Percentiles rank a stretch among this genome's conserved stretches.
Evolutionary conservation across 495 filamentous ascomycete genomes (phyloP).

Genomic region (Cercophora samala): DNA sequence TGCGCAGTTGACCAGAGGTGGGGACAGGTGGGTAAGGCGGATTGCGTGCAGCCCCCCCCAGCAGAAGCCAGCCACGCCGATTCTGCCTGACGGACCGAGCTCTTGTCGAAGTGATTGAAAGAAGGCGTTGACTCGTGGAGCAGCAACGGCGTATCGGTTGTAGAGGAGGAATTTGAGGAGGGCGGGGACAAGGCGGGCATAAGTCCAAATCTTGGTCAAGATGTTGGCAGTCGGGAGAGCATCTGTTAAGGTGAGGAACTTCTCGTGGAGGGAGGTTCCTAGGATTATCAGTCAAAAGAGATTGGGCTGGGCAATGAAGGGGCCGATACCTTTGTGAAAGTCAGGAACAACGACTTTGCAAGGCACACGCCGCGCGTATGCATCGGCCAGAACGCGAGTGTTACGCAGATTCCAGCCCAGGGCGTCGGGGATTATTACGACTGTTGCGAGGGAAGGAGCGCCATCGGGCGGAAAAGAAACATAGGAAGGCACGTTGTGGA

Average conservation of each 20-base stretch:
- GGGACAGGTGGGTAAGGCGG: conserved; percentile 37
- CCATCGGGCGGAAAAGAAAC: conserved; percentile 38
- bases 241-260: conserved; percentile 19
- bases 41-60: conserved; percentile 57
- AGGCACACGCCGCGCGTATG: conserved; percentile 47
- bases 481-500: conserved; percentile 54
- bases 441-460: conserved; percentile 40
- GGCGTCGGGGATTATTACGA: conserved; percentile 55
- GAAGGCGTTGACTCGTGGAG: conserved; percentile 48
- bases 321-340: conserved; percentile 58
- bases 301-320: too few relatives aligned
- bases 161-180: conserved; percentile 38
- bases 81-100: conserved; percentile 23
- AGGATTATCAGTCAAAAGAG: background rate
- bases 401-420: conserved; percentile 59
- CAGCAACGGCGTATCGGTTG: conserved; percentile 35
- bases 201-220: conserved; percentile 15
- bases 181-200: conserved; percentile 10
- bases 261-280: conserved; percentile 22
- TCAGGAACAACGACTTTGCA: conserved; percentile 56
- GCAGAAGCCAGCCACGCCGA: conserved; percentile 57
- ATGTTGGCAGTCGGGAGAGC: background rate
- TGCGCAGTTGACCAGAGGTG: conserved; percentile 46
- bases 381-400: conserved; percentile 51
- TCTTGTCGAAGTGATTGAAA: conserved; percentile 42